phyloP scores from a whole-genome alignment of 2,329 filamentous ascomycete species.

The Trichophyton rubrum region DNA sequence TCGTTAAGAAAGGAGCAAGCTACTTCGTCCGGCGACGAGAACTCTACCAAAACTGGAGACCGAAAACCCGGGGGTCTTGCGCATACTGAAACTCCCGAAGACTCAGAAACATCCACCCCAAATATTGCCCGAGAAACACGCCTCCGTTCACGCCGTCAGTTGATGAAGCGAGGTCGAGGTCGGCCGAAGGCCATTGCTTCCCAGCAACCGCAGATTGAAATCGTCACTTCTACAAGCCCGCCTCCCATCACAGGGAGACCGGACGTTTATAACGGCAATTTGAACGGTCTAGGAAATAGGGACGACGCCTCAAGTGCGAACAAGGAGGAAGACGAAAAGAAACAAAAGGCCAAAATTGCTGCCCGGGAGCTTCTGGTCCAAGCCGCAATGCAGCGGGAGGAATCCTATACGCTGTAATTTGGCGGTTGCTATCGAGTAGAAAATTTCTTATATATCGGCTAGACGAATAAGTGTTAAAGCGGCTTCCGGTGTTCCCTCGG shows the following conservation, averaged over 20 bases:
- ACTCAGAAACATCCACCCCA: background rate
- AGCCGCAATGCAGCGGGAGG: background rate
- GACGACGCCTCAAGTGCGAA: background rate
- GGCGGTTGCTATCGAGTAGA: background rate
- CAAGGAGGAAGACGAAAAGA: background rate
- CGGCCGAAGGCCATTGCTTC: background rate
- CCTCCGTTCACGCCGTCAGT: background rate
- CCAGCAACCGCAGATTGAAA: background rate
- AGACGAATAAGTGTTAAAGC: background rate
- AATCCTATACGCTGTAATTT: background rate
- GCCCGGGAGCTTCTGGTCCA: background rate
- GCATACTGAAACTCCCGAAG: background rate
- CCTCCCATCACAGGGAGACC: background rate
- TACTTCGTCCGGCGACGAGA: background rate
- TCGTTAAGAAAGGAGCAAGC: background rate
- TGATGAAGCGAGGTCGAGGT: background rate
- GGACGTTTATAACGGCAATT: background rate
- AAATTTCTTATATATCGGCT: background rate
- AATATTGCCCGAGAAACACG: background rate
- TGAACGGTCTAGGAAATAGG: too few relatives aligned
- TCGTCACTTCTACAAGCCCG: background rate
- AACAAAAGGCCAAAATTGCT: background rate
- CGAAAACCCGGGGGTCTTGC: background rate
- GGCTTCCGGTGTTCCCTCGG: background rate
- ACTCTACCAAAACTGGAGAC: background rate